phyloP scores from a whole-genome alignment of 2,329 filamentous ascomycete species.

The Stemphylium beticola region DNA sequence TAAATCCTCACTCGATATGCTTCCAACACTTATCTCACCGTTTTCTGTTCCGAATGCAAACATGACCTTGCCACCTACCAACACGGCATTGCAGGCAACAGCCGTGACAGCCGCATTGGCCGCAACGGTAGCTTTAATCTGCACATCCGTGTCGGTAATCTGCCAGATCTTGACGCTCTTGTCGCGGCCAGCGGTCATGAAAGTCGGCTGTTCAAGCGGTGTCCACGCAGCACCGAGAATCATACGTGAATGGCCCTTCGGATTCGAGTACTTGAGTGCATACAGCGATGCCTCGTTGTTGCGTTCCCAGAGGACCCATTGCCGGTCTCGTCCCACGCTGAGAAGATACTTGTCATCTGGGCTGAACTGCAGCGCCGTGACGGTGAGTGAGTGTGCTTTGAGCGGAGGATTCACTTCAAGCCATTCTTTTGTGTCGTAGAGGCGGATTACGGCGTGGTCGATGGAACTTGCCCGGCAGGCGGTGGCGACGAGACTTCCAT shows the following conservation, averaged over 20 bases:
- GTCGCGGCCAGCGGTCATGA: conserved; percentile 89
- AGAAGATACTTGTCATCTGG: conserved; percentile 74
- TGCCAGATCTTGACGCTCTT: conserved; percentile 74
- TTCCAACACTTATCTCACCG: conserved; percentile 34
- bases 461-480: conserved; percentile 91
- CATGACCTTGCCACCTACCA: neutral
- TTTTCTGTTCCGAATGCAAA: conserved; percentile 46
- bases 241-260: conserved; percentile 90
- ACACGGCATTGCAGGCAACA: conserved; percentile 26
- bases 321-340: conserved; percentile 88
- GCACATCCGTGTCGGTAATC: conserved; percentile 29
- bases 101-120: conserved; percentile 39
- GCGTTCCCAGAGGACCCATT: conserved; percentile 83
- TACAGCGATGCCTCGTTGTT: conserved; percentile 54
- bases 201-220: conserved; percentile 54
- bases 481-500: conserved; percentile 80
- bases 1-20: conserved; percentile 5
- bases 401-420: conserved; percentile 84
- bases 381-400: conserved; percentile 83
- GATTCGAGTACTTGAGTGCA: conserved; percentile 67
- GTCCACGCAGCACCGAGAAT: conserved; percentile 89
- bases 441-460: conserved; percentile 90
- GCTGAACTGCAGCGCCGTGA: conserved; percentile 82
- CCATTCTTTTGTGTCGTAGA: conserved; percentile 89
- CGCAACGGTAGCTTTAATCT: conserved; percentile 32